Evolutionary conservation across 257 asterid genomes (phyloP).

Genomic region (Solanum chilense): DNA sequence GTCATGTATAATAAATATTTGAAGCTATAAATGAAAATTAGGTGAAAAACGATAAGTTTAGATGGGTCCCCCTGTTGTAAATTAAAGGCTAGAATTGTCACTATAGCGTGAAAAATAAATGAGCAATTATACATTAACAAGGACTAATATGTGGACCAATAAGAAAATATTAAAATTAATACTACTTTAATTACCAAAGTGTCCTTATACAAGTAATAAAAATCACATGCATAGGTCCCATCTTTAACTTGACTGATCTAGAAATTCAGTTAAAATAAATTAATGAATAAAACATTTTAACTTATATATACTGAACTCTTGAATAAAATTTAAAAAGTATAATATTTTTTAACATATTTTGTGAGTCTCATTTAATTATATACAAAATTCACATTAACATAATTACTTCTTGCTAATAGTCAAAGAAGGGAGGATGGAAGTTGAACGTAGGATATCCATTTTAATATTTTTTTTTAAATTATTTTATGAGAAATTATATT

Average conservation of each 20-base stretch:
- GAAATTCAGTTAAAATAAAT: background rate
- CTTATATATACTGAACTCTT: too few relatives aligned
- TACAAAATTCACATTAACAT: background rate
- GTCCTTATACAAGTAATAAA: background rate
- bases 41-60: background rate
- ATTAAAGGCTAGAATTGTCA: background rate
- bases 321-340: background rate
- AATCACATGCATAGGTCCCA: too few relatives aligned
- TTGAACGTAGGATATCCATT: too few relatives aligned
- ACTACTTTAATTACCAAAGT: background rate
- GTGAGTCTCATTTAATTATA: background rate
- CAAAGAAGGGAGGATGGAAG: background rate
- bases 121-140: background rate
- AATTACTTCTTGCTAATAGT: background rate
- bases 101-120: background rate
- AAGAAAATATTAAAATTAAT: background rate
- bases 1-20: background rate
- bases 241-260: background rate
- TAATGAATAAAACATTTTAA: too few relatives aligned
- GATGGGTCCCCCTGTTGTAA: background rate
- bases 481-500: too few relatives aligned
- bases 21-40: background rate
- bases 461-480: too few relatives aligned
- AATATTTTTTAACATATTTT: too few relatives aligned
- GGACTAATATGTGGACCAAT: background rate